Percentiles rank a stretch among this genome's conserved stretches.
Conservation (phyloP, 2,329 filamentous ascomycete species). For the Coniochaeta hoffmannii region DNA sequence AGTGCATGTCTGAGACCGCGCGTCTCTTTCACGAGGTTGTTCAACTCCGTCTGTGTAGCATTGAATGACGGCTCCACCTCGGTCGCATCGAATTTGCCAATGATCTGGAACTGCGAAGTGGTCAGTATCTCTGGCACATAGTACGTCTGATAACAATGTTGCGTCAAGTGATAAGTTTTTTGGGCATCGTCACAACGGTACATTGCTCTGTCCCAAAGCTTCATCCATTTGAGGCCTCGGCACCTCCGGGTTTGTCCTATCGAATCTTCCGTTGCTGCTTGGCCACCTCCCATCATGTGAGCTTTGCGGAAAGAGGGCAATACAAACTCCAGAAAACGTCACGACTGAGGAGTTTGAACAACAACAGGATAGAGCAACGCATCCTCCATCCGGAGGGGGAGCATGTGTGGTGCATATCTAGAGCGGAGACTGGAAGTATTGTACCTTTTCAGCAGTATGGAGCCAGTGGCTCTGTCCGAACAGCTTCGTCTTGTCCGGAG, state of each 20-base stretch:
- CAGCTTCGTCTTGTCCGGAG: not conserved
- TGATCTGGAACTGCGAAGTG: not conserved
- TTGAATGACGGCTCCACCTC: not conserved
- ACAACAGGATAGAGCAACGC: too few relatives aligned
- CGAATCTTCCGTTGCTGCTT: too few relatives aligned
- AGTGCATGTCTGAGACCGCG: not conserved
- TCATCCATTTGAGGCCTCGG: too few relatives aligned
- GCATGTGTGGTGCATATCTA: not conserved
- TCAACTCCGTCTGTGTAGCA: not conserved
- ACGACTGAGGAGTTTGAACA: too few relatives aligned
- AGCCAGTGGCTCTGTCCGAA: conserved; percentile 1
- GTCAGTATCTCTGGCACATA: not conserved
- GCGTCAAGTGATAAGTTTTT: too few relatives aligned
- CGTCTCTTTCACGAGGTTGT: not conserved
- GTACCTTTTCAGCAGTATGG: not conserved
- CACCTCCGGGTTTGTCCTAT: too few relatives aligned
- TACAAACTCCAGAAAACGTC: too few relatives aligned
- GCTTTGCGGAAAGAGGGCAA: too few relatives aligned
- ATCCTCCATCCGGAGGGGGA: too few relatives aligned
- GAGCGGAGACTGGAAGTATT: not conserved
- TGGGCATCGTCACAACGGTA: too few relatives aligned
- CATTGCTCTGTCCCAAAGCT: too few relatives aligned
- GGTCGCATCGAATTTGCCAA: not conserved
- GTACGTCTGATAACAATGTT: not conserved
- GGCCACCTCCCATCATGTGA: too few relatives aligned